Conservation (phyloP, 208 protist species). For the Leishmania arabica region DNA sequence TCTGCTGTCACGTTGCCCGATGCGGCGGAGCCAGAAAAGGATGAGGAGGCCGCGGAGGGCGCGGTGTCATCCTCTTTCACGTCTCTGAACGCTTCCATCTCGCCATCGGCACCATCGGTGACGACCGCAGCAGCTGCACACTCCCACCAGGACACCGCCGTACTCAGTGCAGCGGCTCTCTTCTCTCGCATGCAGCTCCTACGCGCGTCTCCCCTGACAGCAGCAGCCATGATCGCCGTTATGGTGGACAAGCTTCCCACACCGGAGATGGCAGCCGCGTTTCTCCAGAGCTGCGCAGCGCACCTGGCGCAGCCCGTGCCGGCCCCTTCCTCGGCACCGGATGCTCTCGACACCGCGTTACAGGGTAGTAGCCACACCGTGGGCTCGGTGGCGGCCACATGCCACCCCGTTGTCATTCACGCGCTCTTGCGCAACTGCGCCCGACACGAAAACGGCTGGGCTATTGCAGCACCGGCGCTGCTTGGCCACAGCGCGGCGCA, state of each 20-base stretch:
- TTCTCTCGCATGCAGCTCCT: slow-evolving; percentile 45
- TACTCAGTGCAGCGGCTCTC: slow-evolving; percentile 2
- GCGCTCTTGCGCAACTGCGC: slow-evolving; percentile 69
- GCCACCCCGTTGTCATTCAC: slow-evolving; percentile 61
- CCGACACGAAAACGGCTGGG: slow-evolving; percentile 37
- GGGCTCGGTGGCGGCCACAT: slow-evolving; percentile 18
- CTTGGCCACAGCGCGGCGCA: slow-evolving; percentile 39
- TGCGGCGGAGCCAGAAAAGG: background rate
- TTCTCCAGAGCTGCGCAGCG: slow-evolving; percentile 40
- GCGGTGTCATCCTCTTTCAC: background rate
- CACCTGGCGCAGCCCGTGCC: slow-evolving; percentile 14
- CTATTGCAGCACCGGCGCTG: slow-evolving; percentile 44
- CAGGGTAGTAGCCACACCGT: background rate
- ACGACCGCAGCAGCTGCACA: background rate
- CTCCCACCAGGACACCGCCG: background rate
- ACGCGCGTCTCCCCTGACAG: slow-evolving; percentile 37
- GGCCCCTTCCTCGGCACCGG: background rate
- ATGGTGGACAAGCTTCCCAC: slow-evolving; percentile 69
- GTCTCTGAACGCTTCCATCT: background rate
- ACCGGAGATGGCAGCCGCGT: slow-evolving; percentile 35
- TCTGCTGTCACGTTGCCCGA: background rate
- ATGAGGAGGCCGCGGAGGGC: background rate
- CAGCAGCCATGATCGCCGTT: slow-evolving; percentile 60
- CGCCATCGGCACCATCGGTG: background rate
- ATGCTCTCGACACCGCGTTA: background rate